A percentile compares a stretch with the other conserved stretches of the same genome.
These are phyloP conservation scores for Phytophthora ohioensis DNA, from an alignment of 352 stramenopile genomes.

Conservation along the genomic window DNA sequence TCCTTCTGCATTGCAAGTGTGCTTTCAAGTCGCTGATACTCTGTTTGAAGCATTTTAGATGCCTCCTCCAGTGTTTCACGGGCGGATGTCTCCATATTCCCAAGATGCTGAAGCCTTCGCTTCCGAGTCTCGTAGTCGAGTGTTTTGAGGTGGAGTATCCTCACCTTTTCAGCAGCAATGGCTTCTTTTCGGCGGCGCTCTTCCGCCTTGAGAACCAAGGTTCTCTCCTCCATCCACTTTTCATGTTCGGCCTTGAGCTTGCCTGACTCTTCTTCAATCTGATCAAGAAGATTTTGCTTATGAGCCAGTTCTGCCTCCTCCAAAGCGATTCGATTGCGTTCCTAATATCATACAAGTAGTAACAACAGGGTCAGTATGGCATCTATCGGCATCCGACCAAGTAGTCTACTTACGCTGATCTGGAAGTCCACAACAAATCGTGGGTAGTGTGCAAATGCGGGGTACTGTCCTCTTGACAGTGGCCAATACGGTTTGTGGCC, in stretches of 20 bases:
- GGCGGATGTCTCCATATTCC: slow-evolving; percentile 65
- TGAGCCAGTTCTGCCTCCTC: slow-evolving; percentile 73
- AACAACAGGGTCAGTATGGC: slow-evolving; percentile 7
- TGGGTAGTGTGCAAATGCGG: slow-evolving; percentile 81
- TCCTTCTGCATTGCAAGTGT: slow-evolving; percentile 68
- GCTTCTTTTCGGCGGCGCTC: slow-evolving; percentile 68
- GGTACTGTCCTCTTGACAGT: slow-evolving; percentile 76
- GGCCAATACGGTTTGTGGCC: slow-evolving; percentile 53
- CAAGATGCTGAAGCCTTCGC: slow-evolving; percentile 66
- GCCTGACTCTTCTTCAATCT: slow-evolving; percentile 59
- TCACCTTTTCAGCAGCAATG: slow-evolving; percentile 65
- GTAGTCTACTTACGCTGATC: slow-evolving; percentile 66
- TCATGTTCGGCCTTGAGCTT: slow-evolving; percentile 70
- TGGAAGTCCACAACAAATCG: slow-evolving; percentile 87
- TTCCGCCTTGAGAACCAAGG: slow-evolving; percentile 64
- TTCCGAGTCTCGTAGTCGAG: slow-evolving; percentile 77
- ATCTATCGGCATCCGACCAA: slow-evolving; percentile 6
- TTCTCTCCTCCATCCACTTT: slow-evolving; percentile 73
- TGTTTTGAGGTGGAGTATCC: slow-evolving; percentile 76
- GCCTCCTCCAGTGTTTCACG: slow-evolving; percentile 73
- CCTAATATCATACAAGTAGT: slow-evolving; percentile 42
- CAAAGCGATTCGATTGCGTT: slow-evolving; percentile 82
- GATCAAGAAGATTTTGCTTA: slow-evolving; percentile 70
- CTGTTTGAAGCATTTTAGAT: slow-evolving; percentile 65
- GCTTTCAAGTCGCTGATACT: slow-evolving; percentile 64